These are phyloP conservation scores for Pseudogymnoascus sp. DNA, from an alignment of 2,329 filamentous ascomycete species.

Conservation along the genomic window DNA sequence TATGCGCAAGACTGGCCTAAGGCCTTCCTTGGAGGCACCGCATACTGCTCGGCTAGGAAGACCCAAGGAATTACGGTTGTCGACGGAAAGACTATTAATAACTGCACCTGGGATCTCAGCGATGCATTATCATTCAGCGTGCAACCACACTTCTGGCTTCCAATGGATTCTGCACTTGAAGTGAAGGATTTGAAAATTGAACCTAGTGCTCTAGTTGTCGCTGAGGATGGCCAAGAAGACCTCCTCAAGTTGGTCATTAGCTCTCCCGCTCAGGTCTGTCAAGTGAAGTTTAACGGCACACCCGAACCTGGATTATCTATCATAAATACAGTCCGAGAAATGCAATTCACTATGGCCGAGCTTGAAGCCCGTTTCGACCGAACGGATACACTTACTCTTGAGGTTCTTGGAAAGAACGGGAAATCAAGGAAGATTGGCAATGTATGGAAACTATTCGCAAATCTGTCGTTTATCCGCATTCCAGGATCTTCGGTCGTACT, in stretches of 20 bases:
- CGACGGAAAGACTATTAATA: slow-evolving; percentile 41
- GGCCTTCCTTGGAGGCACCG: slow-evolving; percentile 35
- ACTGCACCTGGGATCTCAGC: slow-evolving; percentile 62
- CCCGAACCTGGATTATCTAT: slow-evolving; percentile 21
- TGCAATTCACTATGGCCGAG: slow-evolving; percentile 24
- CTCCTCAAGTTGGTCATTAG: slow-evolving; percentile 23
- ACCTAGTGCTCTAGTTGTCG: slow-evolving; percentile 17
- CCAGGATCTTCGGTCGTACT: slow-evolving; percentile 36
- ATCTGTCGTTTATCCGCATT: slow-evolving; percentile 32
- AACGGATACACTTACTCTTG: slow-evolving; percentile 28
- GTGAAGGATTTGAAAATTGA: slow-evolving; percentile 21
- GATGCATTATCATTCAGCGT: slow-evolving; percentile 62
- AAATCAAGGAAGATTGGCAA: slow-evolving; percentile 30
- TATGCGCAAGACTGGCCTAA: slow-evolving; percentile 39
- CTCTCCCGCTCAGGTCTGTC: slow-evolving; percentile 27
- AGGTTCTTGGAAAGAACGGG: slow-evolving; percentile 38
- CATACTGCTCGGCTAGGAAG: slow-evolving; percentile 30
- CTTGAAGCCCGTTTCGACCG: slow-evolving; percentile 32
- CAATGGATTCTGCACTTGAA: slow-evolving; percentile 45
- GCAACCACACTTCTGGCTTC: slow-evolving; percentile 62
- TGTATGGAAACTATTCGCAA: slow-evolving; percentile 32
- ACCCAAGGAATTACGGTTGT: slow-evolving; percentile 30
- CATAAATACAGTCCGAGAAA: slow-evolving; percentile 18
- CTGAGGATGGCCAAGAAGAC: slow-evolving; percentile 22
- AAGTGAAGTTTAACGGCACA: slow-evolving; percentile 27